Evolutionary conservation across 768 basidiomycete species (phyloP).

Genomic region (Pisolithus marmoratus): DNA sequence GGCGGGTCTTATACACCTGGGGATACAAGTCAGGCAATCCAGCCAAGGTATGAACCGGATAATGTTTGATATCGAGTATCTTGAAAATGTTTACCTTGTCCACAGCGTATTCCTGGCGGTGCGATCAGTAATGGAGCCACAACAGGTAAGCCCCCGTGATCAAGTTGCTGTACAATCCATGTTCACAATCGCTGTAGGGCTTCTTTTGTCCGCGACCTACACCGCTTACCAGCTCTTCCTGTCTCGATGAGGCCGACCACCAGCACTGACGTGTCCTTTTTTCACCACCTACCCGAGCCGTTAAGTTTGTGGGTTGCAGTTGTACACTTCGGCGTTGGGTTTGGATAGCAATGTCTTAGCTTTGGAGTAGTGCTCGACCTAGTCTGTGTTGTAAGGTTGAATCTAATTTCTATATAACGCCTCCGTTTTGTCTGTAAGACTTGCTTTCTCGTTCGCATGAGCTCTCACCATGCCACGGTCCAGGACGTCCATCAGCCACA

Average conservation of each 20-base stretch:
- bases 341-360: no score
- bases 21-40: slow-evolving; percentile 44
- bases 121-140: slow-evolving; percentile 10
- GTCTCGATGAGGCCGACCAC: slow-evolving; percentile 1
- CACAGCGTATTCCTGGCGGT: slow-evolving; percentile 18
- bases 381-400: no score
- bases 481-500: no score
- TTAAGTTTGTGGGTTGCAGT: no score
- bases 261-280: no score
- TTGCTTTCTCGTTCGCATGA: no score
- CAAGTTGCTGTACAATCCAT: background rate
- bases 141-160: slow-evolving; percentile 13
- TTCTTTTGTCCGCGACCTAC: slow-evolving; percentile 26
- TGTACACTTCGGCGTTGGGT: no score
- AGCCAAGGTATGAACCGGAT: slow-evolving; percentile 26
- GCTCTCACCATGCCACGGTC: no score
- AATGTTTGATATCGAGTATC: background rate
- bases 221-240: slow-evolving; percentile 23
- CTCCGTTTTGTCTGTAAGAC: no score
- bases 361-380: no score
- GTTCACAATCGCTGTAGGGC: slow-evolving; percentile 10
- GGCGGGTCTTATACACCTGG: slow-evolving; percentile 41
- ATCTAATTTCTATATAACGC: no score
- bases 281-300: no score
- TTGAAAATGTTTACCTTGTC: slow-evolving; percentile 4